Evolutionary conservation across 495 filamentous ascomycete species (phyloP), one percentile per base, ranked within the genome.

Genomic region (Penicillium lagena): DNA sequence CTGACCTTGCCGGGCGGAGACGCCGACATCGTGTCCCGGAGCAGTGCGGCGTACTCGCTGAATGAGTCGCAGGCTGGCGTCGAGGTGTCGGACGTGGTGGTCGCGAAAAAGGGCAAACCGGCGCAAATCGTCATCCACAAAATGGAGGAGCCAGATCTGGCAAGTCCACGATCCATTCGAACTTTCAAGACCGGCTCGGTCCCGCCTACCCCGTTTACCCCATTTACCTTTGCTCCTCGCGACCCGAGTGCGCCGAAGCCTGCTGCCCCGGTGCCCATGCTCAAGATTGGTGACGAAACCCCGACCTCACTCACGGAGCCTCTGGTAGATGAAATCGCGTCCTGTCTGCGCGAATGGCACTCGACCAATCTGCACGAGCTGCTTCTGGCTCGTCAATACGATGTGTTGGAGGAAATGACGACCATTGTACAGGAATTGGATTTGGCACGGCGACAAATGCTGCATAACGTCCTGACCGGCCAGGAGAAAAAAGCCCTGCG

Each of bases 231-330:
- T 34, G 45, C 66, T 17, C 66, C 68, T n/a, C 60, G 70, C 29
- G 67, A 72, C 40, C 69, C 71, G 2, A 75, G 81, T 58, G 76
- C 73, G 27, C 83, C 85, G 11, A 86, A 87, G 54, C 94, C 89
- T 22, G 78, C 87, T 2, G 94, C 94, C 8, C 93, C 93, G 0
- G 94, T 98, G 2, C 93, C 93, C 7, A 91, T 96, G 87, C 75
- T 98, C 32, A 95, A 96, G 61, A 88, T 97, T 56, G 94, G 94
- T 17, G 93, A 98, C 51, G 93, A 98, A 70, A 95, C 89, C 1
- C 85, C 89, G 4, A 91, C 86, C 2, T 95, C 89, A 3, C 75
- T 79, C 10, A 79, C 86, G 17, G 93, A 99, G 60, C 93, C 93
- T 3, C 70, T 99, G 44, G 90, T 99, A 9, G 94, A 97, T 62